A percentile compares a stretch with the other conserved stretches of the same genome.
Evolutionary conservation across 192 early-diverging fungal genomes (phyloP).

Genomic region (Geranomyces variabilis): DNA sequence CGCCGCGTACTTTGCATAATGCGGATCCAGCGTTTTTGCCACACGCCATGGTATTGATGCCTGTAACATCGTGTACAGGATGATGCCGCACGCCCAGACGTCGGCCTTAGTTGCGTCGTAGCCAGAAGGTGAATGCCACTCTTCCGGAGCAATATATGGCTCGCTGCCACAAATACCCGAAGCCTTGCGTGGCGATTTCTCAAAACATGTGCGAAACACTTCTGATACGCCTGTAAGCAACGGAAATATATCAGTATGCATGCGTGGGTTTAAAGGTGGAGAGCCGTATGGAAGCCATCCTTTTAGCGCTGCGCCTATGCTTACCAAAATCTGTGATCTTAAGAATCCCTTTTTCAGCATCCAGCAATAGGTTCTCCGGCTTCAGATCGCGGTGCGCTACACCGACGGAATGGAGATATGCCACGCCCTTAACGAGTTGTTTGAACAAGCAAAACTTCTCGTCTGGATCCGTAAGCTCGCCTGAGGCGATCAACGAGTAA

Average conservation of each 20-base stretch:
- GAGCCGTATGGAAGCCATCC: neutral
- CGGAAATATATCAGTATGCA: neutral
- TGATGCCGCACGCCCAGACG: conserved; percentile 60
- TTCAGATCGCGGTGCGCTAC: conserved; percentile 59
- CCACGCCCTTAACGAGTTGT: conserved; percentile 53
- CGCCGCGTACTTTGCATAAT: conserved; percentile 35
- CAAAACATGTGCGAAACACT: conserved; percentile 55
- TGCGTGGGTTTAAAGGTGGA: neutral
- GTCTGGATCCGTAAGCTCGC: conserved; percentile 38
- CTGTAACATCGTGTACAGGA: conserved; percentile 49
- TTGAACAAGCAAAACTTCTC: conserved; percentile 60
- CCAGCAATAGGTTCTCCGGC: conserved; percentile 60
- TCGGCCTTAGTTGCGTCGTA: conserved; percentile 56
- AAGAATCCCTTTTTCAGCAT: conserved; percentile 44
- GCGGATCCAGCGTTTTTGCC: conserved; percentile 41
- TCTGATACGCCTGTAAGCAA: conserved; percentile 48
- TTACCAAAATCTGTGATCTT: conserved; percentile 64
- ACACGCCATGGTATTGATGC: conserved; percentile 53
- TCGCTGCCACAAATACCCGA: conserved; percentile 54
- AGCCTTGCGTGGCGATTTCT: conserved; percentile 43
- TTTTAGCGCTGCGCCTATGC: neutral
- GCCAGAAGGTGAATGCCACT: conserved; percentile 43
- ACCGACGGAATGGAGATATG: conserved; percentile 57
- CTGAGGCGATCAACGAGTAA: conserved; percentile 39
- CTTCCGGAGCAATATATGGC: conserved; percentile 65